These are phyloP conservation scores for Meripilus lineatus DNA, from an alignment of 1,284 basidiomycete species.

Conservation along the genomic window DNA sequence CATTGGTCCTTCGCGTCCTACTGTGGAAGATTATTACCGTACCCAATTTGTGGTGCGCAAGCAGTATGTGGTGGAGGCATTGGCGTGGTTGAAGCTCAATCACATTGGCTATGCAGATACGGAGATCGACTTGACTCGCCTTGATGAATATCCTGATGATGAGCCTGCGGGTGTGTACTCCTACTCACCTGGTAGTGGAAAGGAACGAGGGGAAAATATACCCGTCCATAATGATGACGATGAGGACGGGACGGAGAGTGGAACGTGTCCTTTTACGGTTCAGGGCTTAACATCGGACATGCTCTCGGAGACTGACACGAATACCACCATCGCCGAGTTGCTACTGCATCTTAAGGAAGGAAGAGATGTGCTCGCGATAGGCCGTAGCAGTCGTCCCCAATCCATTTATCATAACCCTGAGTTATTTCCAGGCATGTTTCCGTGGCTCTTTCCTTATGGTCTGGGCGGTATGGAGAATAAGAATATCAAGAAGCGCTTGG, in stretches of 20 bases:
- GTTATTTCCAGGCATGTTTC: constrained; percentile 26
- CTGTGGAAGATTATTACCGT: no score
- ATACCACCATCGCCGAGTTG: constrained; percentile 11
- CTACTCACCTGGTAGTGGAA: constrained; percentile 16
- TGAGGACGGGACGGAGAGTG: constrained; percentile 26
- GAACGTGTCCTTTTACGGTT: constrained; percentile 32
- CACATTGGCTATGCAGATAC: constrained; percentile 33
- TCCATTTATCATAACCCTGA: constrained; percentile 22
- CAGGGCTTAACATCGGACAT: constrained; percentile 29
- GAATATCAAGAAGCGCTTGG: constrained; percentile 1
- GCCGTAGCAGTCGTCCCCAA: constrained; percentile 12
- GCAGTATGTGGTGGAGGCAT: constrained; percentile 24
- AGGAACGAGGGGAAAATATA: constrained; percentile 17
- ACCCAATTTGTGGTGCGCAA: constrained; percentile 31
- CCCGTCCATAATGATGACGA: constrained; percentile 23
- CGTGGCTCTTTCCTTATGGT: constrained; percentile 27
- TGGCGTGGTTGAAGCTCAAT: constrained; percentile 36
- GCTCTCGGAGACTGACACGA: constrained; percentile 6
- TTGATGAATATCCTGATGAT: constrained; percentile 28
- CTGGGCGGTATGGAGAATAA: constrained; percentile 18
- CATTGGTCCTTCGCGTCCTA: constrained; percentile 31
- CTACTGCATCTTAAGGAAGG: constrained; percentile 14
- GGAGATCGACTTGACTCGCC: constrained; percentile 28
- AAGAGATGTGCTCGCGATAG: constrained; percentile 16
- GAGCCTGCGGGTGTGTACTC: constrained; percentile 26